These are phyloP conservation scores for Chlamydomonas eustigma DNA, from an alignment of 139 green algal genomes.

Conservation along the genomic window DNA sequence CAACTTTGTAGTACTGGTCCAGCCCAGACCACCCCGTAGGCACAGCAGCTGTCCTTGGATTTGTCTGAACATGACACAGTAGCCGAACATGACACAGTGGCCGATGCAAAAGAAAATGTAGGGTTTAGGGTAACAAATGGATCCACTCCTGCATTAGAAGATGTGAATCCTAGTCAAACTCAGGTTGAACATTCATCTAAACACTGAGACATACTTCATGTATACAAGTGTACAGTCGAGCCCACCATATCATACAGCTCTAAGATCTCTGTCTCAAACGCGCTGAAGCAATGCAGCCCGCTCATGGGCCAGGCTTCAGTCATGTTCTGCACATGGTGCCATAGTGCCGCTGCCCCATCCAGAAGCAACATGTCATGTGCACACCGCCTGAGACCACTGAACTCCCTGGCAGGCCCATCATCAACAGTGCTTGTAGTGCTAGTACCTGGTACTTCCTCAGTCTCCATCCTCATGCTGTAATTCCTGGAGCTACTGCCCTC, in stretches of 20 bases:
- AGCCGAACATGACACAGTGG: no score
- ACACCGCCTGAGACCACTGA: no score
- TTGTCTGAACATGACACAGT: neutral
- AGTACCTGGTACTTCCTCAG: no score
- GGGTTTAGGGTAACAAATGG: no score
- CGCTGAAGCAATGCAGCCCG: conserved; percentile 56
- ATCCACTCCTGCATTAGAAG: no score
- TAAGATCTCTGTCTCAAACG: conserved; percentile 9
- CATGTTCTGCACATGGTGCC: conserved; percentile 39
- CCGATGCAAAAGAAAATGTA: no score
- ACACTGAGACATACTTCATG: neutral
- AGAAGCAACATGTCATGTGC: conserved; percentile 64
- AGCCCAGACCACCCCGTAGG: conserved; percentile 76
- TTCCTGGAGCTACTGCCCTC: no score
- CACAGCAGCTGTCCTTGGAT: conserved; percentile 15
- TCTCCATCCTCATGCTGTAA: no score
- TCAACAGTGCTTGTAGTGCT: no score
- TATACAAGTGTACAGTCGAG: neutral
- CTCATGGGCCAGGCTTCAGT: conserved; percentile 72
- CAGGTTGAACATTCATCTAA: neutral
- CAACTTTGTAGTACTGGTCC: conserved; percentile 72
- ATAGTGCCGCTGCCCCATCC: conserved; percentile 59
- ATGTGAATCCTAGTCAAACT: no score
- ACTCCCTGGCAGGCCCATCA: no score
- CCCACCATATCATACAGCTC: conserved; percentile 12